Conservation (phyloP, 495 filamentous ascomycete species). For the Xylaria curta region DNA sequence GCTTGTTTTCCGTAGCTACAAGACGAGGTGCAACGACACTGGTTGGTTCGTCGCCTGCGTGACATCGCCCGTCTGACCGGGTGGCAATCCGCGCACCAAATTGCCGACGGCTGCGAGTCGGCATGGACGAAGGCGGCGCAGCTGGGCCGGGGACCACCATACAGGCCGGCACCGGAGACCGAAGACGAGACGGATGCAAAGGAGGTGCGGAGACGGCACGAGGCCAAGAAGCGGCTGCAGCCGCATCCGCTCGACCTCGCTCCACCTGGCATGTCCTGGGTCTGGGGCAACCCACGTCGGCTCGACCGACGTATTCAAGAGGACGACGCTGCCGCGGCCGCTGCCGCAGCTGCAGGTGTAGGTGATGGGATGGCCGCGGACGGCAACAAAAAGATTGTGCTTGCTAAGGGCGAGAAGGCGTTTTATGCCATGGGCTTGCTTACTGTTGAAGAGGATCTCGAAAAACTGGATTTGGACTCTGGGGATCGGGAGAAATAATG, state of each 20-base stretch:
- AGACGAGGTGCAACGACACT: conserved; percentile 72
- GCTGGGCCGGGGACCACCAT: conserved; percentile 76
- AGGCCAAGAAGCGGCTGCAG: conserved; percentile 20
- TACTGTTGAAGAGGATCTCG: conserved; percentile 58
- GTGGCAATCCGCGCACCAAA: conserved; percentile 80
- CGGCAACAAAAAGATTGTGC: conserved; percentile 43
- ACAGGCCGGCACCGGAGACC: conserved; percentile 57
- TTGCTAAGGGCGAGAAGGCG: conserved; percentile 56
- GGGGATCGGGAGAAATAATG: conserved; percentile 29
- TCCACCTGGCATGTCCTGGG: conserved; percentile 36
- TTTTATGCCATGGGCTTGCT: conserved; percentile 62
- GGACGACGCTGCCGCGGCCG: conserved; percentile 30
- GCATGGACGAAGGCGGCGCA: conserved; percentile 77
- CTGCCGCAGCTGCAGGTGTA: conserved; percentile 9
- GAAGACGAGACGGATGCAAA: conserved; percentile 30
- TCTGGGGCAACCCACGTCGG: conserved; percentile 49
- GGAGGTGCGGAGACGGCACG: conserved; percentile 28
- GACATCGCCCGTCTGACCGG: conserved; percentile 82
- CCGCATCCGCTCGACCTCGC: conserved; percentile 25
- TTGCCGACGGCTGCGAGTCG: conserved; percentile 82
- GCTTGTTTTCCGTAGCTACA: conserved; percentile 63
- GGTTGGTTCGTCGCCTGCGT: conserved; percentile 73
- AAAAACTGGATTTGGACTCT: conserved; percentile 50
- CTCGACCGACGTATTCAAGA: conserved; percentile 53
- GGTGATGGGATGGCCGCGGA: conserved; percentile 25